A percentile compares a stretch with the other conserved stretches of the same genome.
These are phyloP conservation scores for Trypanosoma scelopori DNA, from an alignment of 208 protist species.

Conservation along the genomic window DNA sequence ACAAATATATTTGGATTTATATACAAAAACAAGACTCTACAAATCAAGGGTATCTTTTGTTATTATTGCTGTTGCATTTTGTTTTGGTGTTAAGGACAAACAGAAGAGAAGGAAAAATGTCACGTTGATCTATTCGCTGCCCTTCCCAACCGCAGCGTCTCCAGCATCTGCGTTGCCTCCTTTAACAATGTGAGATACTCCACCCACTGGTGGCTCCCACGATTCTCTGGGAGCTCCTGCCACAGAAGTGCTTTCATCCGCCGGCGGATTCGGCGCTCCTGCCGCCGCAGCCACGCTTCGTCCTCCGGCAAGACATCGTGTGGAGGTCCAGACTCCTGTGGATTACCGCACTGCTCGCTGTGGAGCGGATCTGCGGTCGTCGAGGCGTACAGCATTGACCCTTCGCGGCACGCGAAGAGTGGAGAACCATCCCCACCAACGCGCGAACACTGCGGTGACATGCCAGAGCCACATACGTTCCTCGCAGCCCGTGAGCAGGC, in stretches of 20 bases:
- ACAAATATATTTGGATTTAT: not conserved
- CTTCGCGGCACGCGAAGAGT: no score
- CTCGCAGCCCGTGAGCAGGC: no score
- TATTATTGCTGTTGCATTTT: not conserved
- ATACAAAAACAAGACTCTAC: conserved; percentile 7
- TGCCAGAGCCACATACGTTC: no score
- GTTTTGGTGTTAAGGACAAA: not conserved
- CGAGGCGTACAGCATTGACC: no score
- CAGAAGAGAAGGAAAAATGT: conserved; percentile 1
- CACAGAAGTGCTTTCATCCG: conserved; percentile 61
- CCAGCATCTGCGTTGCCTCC: conserved; percentile 36
- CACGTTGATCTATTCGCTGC: conserved; percentile 8
- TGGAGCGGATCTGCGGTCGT: no score
- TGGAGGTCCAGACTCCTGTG: no score
- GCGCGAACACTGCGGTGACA: no score
- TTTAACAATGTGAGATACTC: conserved; percentile 46
- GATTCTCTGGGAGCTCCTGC: conserved; percentile 44
- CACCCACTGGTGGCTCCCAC: conserved; percentile 39
- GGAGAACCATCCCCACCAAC: no score
- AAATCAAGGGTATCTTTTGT: not conserved
- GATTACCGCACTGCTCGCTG: no score
- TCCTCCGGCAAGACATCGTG: conserved; percentile 21
- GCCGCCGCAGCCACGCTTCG: conserved; percentile 23
- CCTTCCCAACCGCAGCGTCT: conserved; percentile 19
- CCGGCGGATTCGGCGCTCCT: conserved; percentile 49